Percentiles rank a stretch among this genome's conserved stretches.
These are phyloP conservation scores for Hypoxylon sp. DNA, from an alignment of 2,329 filamentous ascomycete species.

Conservation along the genomic window DNA sequence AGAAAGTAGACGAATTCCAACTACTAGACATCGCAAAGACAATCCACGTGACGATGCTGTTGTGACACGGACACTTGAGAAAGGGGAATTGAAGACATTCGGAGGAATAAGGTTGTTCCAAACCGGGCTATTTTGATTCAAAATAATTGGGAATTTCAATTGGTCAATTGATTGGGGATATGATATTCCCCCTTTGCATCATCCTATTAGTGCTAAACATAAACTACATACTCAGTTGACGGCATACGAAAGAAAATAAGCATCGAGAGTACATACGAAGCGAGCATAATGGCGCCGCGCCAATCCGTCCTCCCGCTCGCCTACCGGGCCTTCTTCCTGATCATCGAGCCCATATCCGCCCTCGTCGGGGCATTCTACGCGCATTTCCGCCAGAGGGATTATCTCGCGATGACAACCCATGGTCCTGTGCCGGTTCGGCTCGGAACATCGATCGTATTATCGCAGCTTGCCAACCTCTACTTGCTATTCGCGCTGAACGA, in stretches of 20 bases:
- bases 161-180: conserved; percentile 30
- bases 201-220: not conserved
- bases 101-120: conserved; percentile 45
- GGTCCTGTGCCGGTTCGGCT: conserved; percentile 69
- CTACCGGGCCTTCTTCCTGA: conserved; percentile 82
- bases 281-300: conserved; percentile 46
- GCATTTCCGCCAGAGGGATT: conserved; percentile 66
- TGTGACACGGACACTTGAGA: not conserved
- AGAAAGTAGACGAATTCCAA: not conserved
- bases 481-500: conserved; percentile 83
- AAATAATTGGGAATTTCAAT: conserved; percentile 17
- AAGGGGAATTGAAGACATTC: conserved; percentile 3
- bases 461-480: conserved; percentile 84
- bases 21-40: not conserved
- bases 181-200: conserved; percentile 11
- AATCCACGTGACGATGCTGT: not conserved
- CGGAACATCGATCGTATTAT: conserved; percentile 76
- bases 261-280: conserved; percentile 3
- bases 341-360: conserved; percentile 74
- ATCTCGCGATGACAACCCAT: conserved; percentile 75
- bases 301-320: conserved; percentile 65
- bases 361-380: conserved; percentile 68
- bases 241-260: conserved; percentile 2
- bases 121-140: conserved; percentile 30
- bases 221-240: not conserved